Evolutionary conservation across 345 rosid species (phyloP).

Genomic region (Firmiana major): DNA sequence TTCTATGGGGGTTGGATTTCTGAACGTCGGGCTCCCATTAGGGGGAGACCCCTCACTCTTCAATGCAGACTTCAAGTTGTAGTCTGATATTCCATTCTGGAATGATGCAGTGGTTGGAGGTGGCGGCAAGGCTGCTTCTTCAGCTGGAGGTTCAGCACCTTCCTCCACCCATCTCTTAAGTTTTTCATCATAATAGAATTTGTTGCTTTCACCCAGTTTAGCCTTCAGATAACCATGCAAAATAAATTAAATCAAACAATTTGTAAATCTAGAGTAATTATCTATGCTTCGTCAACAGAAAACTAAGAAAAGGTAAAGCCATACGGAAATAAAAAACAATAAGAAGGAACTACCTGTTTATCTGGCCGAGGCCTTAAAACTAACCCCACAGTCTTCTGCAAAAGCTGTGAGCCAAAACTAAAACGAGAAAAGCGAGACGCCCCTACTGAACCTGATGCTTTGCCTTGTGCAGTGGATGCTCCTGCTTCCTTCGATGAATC

Average conservation of each 20-base stretch:
- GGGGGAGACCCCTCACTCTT: slow-evolving; percentile 51
- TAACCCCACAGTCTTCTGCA: slow-evolving; percentile 83
- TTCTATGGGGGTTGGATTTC: slow-evolving; percentile 46
- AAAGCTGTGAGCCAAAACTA: slow-evolving; percentile 69
- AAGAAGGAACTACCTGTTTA: slow-evolving; percentile 49
- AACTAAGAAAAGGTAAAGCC: background rate
- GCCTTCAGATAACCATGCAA: slow-evolving; percentile 51
- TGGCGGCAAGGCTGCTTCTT: slow-evolving; percentile 75
- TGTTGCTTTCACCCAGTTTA: slow-evolving; percentile 83
- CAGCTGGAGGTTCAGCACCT: slow-evolving; percentile 86
- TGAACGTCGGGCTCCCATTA: slow-evolving; percentile 46
- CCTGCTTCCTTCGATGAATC: slow-evolving; percentile 52
- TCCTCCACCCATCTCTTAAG: slow-evolving; percentile 98
- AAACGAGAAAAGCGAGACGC: slow-evolving; percentile 78
- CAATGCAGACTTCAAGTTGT: slow-evolving; percentile 55
- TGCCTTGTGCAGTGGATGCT: slow-evolving; percentile 49
- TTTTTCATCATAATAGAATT: slow-evolving; percentile 87
- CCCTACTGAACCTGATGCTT: slow-evolving; percentile 43
- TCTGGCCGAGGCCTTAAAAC: slow-evolving; percentile 73
- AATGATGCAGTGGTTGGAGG: slow-evolving; percentile 75
- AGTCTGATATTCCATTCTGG: slow-evolving; percentile 61
- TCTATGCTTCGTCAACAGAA: background rate
- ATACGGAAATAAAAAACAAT: background rate
- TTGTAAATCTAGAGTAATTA: background rate
- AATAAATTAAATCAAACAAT: slow-evolving; percentile 23